phyloP scores from a whole-genome alignment of 73 alveolate genomes.

The Paramecium sexaurelia region DNA sequence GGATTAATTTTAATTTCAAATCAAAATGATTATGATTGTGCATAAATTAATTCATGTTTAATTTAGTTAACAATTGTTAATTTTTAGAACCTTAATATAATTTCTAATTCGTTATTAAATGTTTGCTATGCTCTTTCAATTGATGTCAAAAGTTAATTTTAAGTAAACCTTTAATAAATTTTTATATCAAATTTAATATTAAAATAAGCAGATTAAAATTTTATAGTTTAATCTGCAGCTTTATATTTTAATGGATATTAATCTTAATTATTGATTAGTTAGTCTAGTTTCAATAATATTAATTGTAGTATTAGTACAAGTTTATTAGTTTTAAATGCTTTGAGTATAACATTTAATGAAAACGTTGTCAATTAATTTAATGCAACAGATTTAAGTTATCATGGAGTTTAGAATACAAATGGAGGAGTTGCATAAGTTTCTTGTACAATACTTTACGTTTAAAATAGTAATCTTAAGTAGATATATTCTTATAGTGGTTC shows the following conservation, averaged over 20 bases:
- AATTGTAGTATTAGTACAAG: background rate
- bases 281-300: background rate
- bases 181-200: background rate
- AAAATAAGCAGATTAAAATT: conserved; percentile 18
- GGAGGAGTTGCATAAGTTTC: background rate
- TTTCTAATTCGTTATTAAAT: background rate
- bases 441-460: background rate
- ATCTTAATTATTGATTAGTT: background rate
- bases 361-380: background rate
- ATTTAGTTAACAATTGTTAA: background rate
- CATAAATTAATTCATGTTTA: background rate
- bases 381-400: background rate
- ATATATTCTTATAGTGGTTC: background rate
- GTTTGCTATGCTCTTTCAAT: background rate
- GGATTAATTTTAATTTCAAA: background rate
- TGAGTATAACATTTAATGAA: background rate
- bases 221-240: background rate
- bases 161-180: background rate
- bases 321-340: background rate
- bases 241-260: background rate
- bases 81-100: background rate
- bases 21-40: background rate
- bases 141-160: background rate
- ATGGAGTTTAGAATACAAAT: background rate
- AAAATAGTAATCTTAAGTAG: background rate